Evolutionary conservation across 73 alveolate species (phyloP), one percentile per base, ranked within the genome.

Genomic region (Urostyla sp.): DNA sequence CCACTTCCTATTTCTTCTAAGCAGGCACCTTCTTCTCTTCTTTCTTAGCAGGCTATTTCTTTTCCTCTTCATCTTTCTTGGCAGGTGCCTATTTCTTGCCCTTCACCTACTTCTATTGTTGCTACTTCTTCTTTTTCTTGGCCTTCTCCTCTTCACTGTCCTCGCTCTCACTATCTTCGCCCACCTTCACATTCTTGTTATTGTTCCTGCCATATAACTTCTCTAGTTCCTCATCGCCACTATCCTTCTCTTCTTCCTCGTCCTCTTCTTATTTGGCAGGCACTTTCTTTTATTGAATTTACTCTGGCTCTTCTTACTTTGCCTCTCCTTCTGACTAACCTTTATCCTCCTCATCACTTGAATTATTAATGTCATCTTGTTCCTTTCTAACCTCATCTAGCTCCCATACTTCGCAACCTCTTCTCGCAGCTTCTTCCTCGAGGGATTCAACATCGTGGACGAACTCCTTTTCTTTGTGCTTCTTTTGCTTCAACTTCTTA

Each of bases 161-260:
- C 4, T 55, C 72, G 4, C 24, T 16, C 13, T 54, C 72, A 43
- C 37, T 55, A 58, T 21, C 55, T 35, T 35, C 24, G 20, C 21
- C 61, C 2, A 13, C 48, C 35, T 34, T 45, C 16, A 30, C 13
- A 49, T 69, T 69, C 34, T 59, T 45, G 54, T 69, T 69, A 24
- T 69, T 48, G 31, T 30, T 49, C n/a, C 52, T 21, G 2, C 83
- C 83, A 69, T 69, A 69, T 1, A 69, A 55, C 48, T 59, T 69
- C 37, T 69, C 83, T 0, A 69, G 35, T 69, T 69, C 83, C 52
- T 45, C 83, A 69, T 69, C 83, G 20, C 18, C 83, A 69, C 72
- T 48, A 30, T 69, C 83, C 54, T 63, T 36, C 8, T 69, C 83
- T n/a, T 69, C 83, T 5, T 69, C 83, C 5, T 49, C 69, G 37